A percentile compares a stretch with the other conserved stretches of the same genome.
Conservation (phyloP, 805 yeast species). For the Yamadazyma olivae region DNA sequence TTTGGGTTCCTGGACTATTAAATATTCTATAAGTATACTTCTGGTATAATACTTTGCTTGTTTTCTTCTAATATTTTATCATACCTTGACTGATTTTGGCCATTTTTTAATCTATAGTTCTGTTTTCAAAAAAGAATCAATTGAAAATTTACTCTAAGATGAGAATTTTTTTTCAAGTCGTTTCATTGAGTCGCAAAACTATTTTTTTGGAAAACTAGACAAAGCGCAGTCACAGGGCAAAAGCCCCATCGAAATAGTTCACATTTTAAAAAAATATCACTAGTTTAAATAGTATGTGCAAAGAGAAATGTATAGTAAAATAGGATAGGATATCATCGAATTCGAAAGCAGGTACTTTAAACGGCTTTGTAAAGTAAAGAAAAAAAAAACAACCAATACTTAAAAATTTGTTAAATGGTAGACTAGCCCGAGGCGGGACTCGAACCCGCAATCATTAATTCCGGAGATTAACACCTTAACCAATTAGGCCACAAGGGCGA, state of each 20-base stretch:
- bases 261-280: too few relatives aligned
- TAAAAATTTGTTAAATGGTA: slow-evolving; percentile 5
- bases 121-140: slow-evolving; percentile 11
- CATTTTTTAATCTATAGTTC: slow-evolving; percentile 35
- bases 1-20: too few relatives aligned
- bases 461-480: slow-evolving; percentile 75
- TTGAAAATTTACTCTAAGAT: slow-evolving; percentile 12
- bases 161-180: slow-evolving; percentile 9
- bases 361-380: too few relatives aligned
- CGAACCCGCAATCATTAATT: slow-evolving; percentile 74
- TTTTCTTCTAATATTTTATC: slow-evolving; percentile 1
- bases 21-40: too few relatives aligned
- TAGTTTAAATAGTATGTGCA: too few relatives aligned
- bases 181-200: not conserved
- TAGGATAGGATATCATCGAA: too few relatives aligned
- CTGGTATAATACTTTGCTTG: too few relatives aligned
- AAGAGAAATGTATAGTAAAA: too few relatives aligned
- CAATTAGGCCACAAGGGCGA: slow-evolving; percentile 71
- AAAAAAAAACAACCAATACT: not conserved
- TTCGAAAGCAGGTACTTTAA: too few relatives aligned
- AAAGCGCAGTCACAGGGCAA: slow-evolving; percentile 8
- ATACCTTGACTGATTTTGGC: slow-evolving; percentile 59
- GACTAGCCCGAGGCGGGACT: slow-evolving; percentile 66
- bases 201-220: slow-evolving; percentile 5
- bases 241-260: slow-evolving; percentile 4